A percentile compares a stretch with the other conserved stretches of the same genome.
phyloP scores from a whole-genome alignment of 768 basidiomycete species.

The Serpula lacrymans region DNA sequence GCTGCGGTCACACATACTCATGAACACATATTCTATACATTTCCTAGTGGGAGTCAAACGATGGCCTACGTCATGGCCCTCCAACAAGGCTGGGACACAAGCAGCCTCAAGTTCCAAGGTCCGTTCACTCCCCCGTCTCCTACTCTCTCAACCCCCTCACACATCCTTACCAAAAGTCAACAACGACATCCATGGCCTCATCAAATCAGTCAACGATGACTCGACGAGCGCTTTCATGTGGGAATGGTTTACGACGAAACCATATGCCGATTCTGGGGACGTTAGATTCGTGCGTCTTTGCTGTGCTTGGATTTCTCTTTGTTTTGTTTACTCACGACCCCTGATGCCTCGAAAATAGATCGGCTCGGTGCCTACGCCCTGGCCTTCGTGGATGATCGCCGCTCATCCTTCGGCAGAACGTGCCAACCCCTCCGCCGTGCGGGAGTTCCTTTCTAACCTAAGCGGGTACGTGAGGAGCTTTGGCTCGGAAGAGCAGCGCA shows the following conservation, averaged over 20 bases:
- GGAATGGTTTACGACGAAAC: constrained; percentile 90
- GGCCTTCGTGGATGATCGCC: constrained; percentile 96
- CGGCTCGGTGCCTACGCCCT: constrained; percentile 85
- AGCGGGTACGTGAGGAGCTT: constrained; percentile 67
- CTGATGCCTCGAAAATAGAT: constrained; percentile 43
- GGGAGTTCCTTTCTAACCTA: constrained; percentile 59
- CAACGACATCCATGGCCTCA: constrained; percentile 75
- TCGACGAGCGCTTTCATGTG: constrained; percentile 91
- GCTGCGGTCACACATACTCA: background rate
- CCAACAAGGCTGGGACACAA: constrained; percentile 77
- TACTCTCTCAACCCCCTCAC: too few relatives aligned
- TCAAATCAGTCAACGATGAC: constrained; percentile 84
- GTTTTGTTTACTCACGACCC: background rate
- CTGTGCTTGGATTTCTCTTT: background rate
- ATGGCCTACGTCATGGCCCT: constrained; percentile 96
- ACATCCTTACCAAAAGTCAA: constrained; percentile 65
- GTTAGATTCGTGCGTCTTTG: constrained; percentile 70
- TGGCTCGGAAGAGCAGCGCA: constrained; percentile 53
- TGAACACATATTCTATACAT: background rate
- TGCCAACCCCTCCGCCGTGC: constrained; percentile 46
- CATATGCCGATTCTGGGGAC: constrained; percentile 75
- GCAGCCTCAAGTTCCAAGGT: constrained; percentile 71
- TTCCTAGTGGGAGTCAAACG: constrained; percentile 74
- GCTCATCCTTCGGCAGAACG: constrained; percentile 68
- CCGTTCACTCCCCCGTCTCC: constrained; percentile 10